Evolutionary conservation across 495 filamentous ascomycete genomes (phyloP).

Genomic region (Penicillium pulvis): DNA sequence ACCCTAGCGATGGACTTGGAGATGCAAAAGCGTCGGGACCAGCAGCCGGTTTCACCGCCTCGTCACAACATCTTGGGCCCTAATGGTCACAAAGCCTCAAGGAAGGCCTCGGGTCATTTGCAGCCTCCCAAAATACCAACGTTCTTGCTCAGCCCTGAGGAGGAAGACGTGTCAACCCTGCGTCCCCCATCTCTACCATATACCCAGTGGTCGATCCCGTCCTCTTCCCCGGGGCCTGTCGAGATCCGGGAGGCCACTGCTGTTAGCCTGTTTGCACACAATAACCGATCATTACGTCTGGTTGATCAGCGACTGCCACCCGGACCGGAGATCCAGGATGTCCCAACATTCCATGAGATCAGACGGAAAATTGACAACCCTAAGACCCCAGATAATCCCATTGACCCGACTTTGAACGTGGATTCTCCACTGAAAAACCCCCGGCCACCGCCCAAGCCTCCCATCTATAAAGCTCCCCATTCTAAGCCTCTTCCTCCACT

Average conservation of each 20-base stretch:
- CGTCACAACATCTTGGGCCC: slow-evolving; percentile 23
- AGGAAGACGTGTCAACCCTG: slow-evolving; percentile 41
- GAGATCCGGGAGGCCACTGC: slow-evolving; percentile 74
- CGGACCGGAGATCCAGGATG: slow-evolving; percentile 20
- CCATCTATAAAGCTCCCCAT: slow-evolving; percentile 60
- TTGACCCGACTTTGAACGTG: slow-evolving; percentile 49
- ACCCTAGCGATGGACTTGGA: slow-evolving; percentile 44
- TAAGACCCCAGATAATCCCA: slow-evolving; percentile 40
- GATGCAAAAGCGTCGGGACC: slow-evolving; percentile 25
- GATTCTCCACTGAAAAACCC: slow-evolving; percentile 77
- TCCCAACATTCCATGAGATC: slow-evolving; percentile 24
- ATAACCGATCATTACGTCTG: slow-evolving; percentile 78
- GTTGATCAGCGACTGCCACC: slow-evolving; percentile 65
- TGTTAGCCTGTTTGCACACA: slow-evolving; percentile 81
- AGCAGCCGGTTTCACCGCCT: slow-evolving; percentile 30
- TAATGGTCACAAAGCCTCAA: neutral
- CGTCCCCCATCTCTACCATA: slow-evolving; percentile 49
- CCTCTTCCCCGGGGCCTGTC: slow-evolving; percentile 52
- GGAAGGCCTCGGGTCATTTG: slow-evolving; percentile 11
- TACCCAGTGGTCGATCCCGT: slow-evolving; percentile 51
- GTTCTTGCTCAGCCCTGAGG: slow-evolving; percentile 34
- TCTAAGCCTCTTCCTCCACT: slow-evolving; percentile 77
- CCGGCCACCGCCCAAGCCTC: slow-evolving; percentile 68
- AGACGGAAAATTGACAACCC: slow-evolving; percentile 16
- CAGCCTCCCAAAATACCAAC: slow-evolving; percentile 30